phyloP scores from a whole-genome alignment of 192 early-diverging fungal genomes.

The Chytriomyces sp. region DNA sequence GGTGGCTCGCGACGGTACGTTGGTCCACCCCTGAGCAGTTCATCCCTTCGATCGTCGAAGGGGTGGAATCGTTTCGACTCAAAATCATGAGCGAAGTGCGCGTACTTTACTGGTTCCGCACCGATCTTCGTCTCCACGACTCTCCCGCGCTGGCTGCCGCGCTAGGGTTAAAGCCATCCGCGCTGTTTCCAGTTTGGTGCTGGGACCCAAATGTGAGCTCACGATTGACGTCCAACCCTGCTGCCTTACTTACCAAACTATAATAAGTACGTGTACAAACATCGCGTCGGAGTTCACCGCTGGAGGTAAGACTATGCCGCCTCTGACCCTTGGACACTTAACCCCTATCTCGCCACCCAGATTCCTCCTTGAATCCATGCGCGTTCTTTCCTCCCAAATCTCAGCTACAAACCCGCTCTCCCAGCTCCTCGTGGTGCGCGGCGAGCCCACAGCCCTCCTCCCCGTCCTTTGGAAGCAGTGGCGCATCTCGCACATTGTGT shows the following conservation, averaged over 20 bases:
- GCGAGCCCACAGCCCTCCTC: constrained; percentile 9
- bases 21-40: no score
- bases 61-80: no score
- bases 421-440: constrained; percentile 31
- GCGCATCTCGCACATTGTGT: constrained; percentile 3
- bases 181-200: constrained; percentile 11
- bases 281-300: constrained; percentile 7
- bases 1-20: no score
- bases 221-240: not conserved
- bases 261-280: constrained; percentile 18
- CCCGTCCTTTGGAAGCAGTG: constrained; percentile 6
- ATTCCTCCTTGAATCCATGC: constrained; percentile 29
- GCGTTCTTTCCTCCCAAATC: not conserved
- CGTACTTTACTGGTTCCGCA: constrained; percentile 31
- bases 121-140: constrained; percentile 37
- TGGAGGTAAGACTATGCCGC: not conserved
- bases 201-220: constrained; percentile 16
- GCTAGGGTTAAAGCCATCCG: constrained; percentile 4
- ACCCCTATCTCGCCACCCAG: no score
- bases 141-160: constrained; percentile 24
- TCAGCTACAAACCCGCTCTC: constrained; percentile 12
- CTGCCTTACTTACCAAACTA: not conserved
- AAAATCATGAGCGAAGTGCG: no score
- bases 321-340: not conserved
- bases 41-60: no score